Conservation (phyloP, 2,329 filamentous ascomycete genomes). For the Monosporascus cannonballus region DNA sequence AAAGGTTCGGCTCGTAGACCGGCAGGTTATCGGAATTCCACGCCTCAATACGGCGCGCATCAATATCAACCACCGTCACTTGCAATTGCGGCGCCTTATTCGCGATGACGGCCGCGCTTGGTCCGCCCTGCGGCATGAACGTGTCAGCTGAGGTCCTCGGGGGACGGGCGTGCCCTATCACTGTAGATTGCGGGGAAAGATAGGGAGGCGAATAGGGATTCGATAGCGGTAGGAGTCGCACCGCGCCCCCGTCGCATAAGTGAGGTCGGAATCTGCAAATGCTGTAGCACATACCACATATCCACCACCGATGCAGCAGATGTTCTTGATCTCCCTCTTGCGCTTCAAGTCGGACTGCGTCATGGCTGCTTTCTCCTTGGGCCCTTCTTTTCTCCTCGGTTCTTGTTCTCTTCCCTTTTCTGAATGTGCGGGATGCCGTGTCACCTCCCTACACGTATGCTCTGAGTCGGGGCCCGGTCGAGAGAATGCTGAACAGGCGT, state of each 20-base stretch:
- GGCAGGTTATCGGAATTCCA: constrained; percentile 72
- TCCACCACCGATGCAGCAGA: constrained; percentile 2
- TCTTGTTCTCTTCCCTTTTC: too few relatives aligned
- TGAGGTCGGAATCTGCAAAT: not conserved
- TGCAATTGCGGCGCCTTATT: constrained; percentile 64
- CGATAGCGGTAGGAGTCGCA: not conserved
- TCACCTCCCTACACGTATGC: not conserved
- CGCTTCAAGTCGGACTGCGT: not conserved
- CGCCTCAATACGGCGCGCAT: constrained; percentile 56
- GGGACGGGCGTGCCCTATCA: too few relatives aligned
- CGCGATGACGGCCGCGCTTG: constrained; percentile 69
- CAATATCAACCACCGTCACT: constrained; percentile 70
- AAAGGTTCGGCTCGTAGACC: constrained; percentile 69
- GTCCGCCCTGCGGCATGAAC: constrained; percentile 44
- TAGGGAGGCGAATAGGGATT: not conserved
- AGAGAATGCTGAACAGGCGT: not conserved
- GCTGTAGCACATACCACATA: not conserved
- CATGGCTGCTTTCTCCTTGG: not conserved
- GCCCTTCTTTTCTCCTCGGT: too few relatives aligned
- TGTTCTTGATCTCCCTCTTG: constrained; percentile 1
- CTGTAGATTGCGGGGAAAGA: not conserved
- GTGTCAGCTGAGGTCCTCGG: too few relatives aligned
- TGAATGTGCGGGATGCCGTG: not conserved
- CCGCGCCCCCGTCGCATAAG: not conserved
- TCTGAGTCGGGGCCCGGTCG: not conserved